Conservation (phyloP, 2,329 filamentous ascomycete species). For the Ophiocordyceps camponoti-leonardi region DNA sequence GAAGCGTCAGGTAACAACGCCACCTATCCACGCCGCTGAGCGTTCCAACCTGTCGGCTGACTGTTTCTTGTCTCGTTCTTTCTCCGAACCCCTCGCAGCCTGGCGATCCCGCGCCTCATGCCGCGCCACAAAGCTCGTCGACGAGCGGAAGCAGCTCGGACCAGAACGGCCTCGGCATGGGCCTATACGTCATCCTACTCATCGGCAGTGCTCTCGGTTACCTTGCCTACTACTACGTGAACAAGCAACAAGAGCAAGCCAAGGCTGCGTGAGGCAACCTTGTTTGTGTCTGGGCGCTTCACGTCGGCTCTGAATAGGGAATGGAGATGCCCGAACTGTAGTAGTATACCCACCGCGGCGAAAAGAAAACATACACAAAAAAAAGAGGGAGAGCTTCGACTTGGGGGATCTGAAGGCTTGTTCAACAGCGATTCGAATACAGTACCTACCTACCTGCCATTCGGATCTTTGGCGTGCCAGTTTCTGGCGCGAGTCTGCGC, state of each 20-base stretch:
- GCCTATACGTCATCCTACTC: constrained; percentile 66
- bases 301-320: too few species aligned
- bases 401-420: too few species aligned
- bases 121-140: constrained; percentile 28
- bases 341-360: not conserved
- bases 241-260: constrained; percentile 21
- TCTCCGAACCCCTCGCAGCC: constrained; percentile 26
- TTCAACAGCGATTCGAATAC: not conserved
- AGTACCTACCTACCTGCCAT: not conserved
- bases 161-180: constrained; percentile 49
- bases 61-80: not conserved
- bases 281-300: not conserved
- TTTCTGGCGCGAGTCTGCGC: too few species aligned
- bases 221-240: constrained; percentile 68
- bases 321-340: not conserved
- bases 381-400: too few species aligned
- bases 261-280: constrained; percentile 4
- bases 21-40: not conserved
- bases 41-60: not conserved
- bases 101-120: constrained; percentile 62
- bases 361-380: not conserved
- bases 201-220: constrained; percentile 64
- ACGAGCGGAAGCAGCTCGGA: constrained; percentile 29
- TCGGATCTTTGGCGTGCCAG: too few species aligned
- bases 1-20: constrained; percentile 55